phyloP scores from a whole-genome alignment of 2,329 filamentous ascomycete genomes.

The Aschersonia sp. region DNA sequence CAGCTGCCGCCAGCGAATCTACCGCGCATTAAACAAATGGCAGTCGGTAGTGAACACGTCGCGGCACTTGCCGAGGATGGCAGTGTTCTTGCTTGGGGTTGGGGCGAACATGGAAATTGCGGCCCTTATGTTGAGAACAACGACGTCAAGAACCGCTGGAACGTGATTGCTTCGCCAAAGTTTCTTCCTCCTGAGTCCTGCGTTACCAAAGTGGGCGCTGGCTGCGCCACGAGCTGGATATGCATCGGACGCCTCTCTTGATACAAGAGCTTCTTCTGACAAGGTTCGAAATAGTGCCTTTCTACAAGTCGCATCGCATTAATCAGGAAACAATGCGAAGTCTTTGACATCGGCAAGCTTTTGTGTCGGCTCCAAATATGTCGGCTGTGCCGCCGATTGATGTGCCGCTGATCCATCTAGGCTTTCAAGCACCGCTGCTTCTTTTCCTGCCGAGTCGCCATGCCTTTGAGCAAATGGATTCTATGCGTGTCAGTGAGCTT shows the following conservation, averaged over 20 bases:
- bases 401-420: slow-evolving; percentile 6
- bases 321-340: slow-evolving; percentile 27
- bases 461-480: slow-evolving; percentile 25
- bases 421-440: slow-evolving; percentile 6
- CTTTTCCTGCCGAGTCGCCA: slow-evolving; percentile 22
- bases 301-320: neutral
- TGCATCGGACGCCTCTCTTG: slow-evolving; percentile 21
- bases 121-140: slow-evolving; percentile 50
- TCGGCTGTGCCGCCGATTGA: slow-evolving; percentile 11
- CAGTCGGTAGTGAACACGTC: slow-evolving; percentile 82
- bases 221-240: slow-evolving; percentile 82
- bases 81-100: slow-evolving; percentile 75
- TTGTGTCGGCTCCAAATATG: slow-evolving; percentile 54
- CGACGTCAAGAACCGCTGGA: slow-evolving; percentile 56
- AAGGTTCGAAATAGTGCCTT: neutral
- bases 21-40: slow-evolving; percentile 46
- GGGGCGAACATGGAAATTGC: slow-evolving; percentile 97
- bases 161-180: slow-evolving; percentile 45
- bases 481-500: slow-evolving; percentile 19
- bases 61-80: slow-evolving; percentile 52
- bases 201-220: slow-evolving; percentile 57
- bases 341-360: slow-evolving; percentile 50
- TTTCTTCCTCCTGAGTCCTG: slow-evolving; percentile 33
- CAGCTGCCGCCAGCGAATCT: slow-evolving; percentile 55
- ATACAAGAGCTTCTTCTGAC: neutral